Evolutionary conservation across 192 early-diverging fungal species (phyloP).

Genomic region (Entomortierella lignicola): DNA sequence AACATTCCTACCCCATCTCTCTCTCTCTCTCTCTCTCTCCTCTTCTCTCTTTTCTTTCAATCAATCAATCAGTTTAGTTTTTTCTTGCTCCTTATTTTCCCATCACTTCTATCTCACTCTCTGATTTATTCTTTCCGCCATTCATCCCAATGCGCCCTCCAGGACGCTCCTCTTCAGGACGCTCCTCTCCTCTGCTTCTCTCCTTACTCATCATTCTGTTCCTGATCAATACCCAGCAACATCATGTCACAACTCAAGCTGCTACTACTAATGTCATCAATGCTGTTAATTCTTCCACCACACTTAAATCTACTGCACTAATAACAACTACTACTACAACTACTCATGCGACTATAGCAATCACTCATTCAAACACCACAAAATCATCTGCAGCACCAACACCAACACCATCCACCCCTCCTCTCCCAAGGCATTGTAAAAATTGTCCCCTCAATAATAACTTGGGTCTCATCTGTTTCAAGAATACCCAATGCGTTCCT

Average conservation of each 20-base stretch:
- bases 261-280: not conserved
- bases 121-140: not conserved
- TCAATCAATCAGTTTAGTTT: too few relatives aligned
- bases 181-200: not conserved
- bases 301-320: too few relatives aligned
- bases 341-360: too few relatives aligned
- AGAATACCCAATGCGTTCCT: conserved; percentile 25
- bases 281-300: not conserved
- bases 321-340: too few relatives aligned
- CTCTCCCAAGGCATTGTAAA: not conserved
- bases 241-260: not conserved
- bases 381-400: not conserved
- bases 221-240: not conserved
- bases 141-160: conserved; percentile 2
- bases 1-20: too few relatives aligned
- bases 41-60: too few relatives aligned
- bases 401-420: not conserved
- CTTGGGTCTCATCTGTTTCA: conserved; percentile 13
- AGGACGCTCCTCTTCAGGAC: conserved; percentile 2
- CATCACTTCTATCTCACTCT: too few relatives aligned
- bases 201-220: not conserved
- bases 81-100: too few relatives aligned
- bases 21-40: too few relatives aligned
- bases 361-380: too few relatives aligned
- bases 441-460: conserved; percentile 7